phyloP scores from a whole-genome alignment of 2,329 filamentous ascomycete species.

The Aureobasidium mangrovei region DNA sequence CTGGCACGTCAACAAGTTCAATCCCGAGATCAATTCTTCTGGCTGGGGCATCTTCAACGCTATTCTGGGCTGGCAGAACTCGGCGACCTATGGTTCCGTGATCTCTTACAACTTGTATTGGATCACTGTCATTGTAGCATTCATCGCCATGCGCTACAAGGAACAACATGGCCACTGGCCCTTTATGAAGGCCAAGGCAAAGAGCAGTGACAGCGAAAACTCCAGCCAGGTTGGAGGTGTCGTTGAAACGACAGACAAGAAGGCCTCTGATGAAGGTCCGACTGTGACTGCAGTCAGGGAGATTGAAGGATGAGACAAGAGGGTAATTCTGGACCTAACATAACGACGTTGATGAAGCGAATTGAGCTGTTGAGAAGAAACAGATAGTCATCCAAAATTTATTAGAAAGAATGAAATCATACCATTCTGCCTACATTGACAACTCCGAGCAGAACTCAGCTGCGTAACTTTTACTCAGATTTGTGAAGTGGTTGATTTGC shows the following conservation, averaged over 20 bases:
- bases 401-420: not conserved
- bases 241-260: constrained; percentile 16
- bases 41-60: constrained; percentile 86
- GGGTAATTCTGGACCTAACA: not conserved
- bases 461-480: too few species aligned
- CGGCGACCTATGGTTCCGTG: constrained; percentile 78
- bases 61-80: constrained; percentile 80
- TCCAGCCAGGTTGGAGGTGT: constrained; percentile 14
- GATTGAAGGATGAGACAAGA: constrained; percentile 7
- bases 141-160: constrained; percentile 56
- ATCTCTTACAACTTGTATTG: constrained; percentile 86
- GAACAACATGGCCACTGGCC: constrained; percentile 49
- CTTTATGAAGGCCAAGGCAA: constrained; percentile 25
- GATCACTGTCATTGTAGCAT: constrained; percentile 57
- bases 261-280: constrained; percentile 14
- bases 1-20: constrained; percentile 83
- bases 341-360: not conserved
- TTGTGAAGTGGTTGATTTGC: not conserved
- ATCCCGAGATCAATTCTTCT: constrained; percentile 60
- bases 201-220: constrained; percentile 17
- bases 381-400: not conserved
- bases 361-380: not conserved
- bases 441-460: not conserved
- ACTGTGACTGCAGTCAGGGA: constrained; percentile 18
- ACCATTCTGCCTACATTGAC: too few species aligned